Evolutionary conservation across 768 basidiomycete genomes (phyloP), one percentile per base, ranked within the genome.

Genomic region (Galerina marginata): DNA sequence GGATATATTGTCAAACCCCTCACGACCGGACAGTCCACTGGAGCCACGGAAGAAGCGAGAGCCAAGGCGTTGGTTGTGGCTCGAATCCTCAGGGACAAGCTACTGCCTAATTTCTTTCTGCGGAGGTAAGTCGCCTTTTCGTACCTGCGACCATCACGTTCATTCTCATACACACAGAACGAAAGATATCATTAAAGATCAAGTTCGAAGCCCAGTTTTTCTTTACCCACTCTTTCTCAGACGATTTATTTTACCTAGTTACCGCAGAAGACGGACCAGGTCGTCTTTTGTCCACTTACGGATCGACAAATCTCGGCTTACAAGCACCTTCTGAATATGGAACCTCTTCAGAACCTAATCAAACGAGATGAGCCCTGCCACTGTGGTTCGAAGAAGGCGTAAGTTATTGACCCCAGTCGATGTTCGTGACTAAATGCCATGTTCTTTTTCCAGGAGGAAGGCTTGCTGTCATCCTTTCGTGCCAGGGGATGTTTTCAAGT

Each of bases 211-310:
- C 33, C 23, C 15, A 6, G 3, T 1, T 23, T 42, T 50, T 23
- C 12, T 25, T 43, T 39, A 16, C 26, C 14, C 11, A 16, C 23
- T 4, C 23, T 47, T 23, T 23, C 58, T 6, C 39, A 50, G 51
- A 47, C 39, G 33, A 11, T 29, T 62, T 12, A 40, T 2, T 66
- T 4, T 14, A n/a, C 23, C 14, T 49, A 96, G 90, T 81, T 99
- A 2, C 96, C 96, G 1, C 80, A 81, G 61, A 99, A 99, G 78
- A 83, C 83, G 0, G 96, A 99, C 65, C 80, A 94, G 68, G 91
- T 98, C 12, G 93, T 97, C 5, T 96, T 98, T 68, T 99, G 96
- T 68, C 96, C 95, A 14, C 76, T 99, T 50, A 91, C 91, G 0
- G 59, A 76, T 0, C 80, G 75, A 38, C 96, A 97, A 74, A 83